Conservation (phyloP, 2,329 filamentous ascomycete genomes). For the Exophiala aquamarina region DNA sequence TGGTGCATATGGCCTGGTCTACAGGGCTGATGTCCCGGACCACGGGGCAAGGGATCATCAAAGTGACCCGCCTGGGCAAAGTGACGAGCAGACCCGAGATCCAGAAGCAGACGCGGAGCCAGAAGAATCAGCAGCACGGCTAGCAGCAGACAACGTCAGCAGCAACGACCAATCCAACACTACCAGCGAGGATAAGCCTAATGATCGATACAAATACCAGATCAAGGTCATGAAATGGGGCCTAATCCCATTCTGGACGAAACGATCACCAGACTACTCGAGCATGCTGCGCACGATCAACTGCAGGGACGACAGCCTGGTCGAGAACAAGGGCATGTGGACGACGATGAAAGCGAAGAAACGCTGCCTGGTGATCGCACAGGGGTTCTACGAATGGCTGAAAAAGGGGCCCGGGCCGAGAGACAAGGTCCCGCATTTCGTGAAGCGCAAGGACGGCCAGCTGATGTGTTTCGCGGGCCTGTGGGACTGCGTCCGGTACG, state of each 20-base stretch:
- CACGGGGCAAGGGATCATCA: slow-evolving; percentile 50
- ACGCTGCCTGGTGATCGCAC: slow-evolving; percentile 80
- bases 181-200: neutral
- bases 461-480: slow-evolving; percentile 88
- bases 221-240: slow-evolving; percentile 97
- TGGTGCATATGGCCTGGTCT: slow-evolving; percentile 80
- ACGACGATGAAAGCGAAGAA: slow-evolving; percentile 85
- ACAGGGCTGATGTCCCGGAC: slow-evolving; percentile 71
- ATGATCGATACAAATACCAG: slow-evolving; percentile 62
- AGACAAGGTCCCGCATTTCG: slow-evolving; percentile 81
- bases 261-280: slow-evolving; percentile 74
- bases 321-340: slow-evolving; percentile 81
- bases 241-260: slow-evolving; percentile 90
- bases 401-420: slow-evolving; percentile 70
- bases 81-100: slow-evolving; percentile 16
- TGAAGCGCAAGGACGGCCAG: slow-evolving; percentile 76
- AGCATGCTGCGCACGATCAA: slow-evolving; percentile 88
- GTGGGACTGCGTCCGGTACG: slow-evolving; percentile 84
- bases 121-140: slow-evolving; percentile 6
- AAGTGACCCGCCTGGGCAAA: slow-evolving; percentile 16
- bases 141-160: slow-evolving; percentile 7
- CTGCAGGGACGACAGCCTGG: slow-evolving; percentile 84
- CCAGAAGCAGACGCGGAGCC: neutral
- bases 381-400: slow-evolving; percentile 97
- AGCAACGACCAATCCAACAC: slow-evolving; percentile 19